These are phyloP conservation scores for Aspergillus asperescens DNA, from an alignment of 495 filamentous ascomycete species.

Conservation along the genomic window DNA sequence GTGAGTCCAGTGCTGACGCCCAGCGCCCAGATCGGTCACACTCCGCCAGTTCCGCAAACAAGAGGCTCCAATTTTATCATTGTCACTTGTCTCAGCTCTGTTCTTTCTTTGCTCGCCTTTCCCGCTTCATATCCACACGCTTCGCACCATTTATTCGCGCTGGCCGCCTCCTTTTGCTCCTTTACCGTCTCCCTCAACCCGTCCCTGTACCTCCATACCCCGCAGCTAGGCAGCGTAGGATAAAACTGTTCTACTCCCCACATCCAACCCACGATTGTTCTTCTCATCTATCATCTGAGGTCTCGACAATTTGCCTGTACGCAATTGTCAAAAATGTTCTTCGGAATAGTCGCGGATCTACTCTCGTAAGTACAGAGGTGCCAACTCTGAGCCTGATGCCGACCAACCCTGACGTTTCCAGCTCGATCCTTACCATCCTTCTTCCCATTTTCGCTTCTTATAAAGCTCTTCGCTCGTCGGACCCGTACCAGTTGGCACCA, in stretches of 20 bases:
- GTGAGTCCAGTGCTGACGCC: neutral
- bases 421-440: conserved; percentile 81
- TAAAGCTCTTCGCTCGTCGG: conserved; percentile 90
- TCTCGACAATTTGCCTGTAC: neutral
- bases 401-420: conserved; percentile 19
- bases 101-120: conserved; percentile 2
- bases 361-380: conserved; percentile 64
- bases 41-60: neutral
- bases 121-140: neutral
- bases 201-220: conserved; percentile 17
- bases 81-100: neutral
- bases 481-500: conserved; percentile 88
- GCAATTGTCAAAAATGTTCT: conserved; percentile 58
- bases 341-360: conserved; percentile 73
- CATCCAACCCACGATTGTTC: neutral
- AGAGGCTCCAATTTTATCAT: conserved; percentile 10
- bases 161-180: conserved; percentile 14
- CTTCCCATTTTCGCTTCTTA: conserved; percentile 97
- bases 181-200: conserved; percentile 1
- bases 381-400: conserved; percentile 6
- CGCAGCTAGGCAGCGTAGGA: conserved; percentile 11
- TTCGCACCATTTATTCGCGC: conserved; percentile 6
- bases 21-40: conserved; percentile 6
- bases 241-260: neutral
- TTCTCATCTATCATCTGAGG: neutral